Evolutionary conservation across 805 yeast species (phyloP).

Genomic region (Hemisphaericaspora nanyangensis): DNA sequence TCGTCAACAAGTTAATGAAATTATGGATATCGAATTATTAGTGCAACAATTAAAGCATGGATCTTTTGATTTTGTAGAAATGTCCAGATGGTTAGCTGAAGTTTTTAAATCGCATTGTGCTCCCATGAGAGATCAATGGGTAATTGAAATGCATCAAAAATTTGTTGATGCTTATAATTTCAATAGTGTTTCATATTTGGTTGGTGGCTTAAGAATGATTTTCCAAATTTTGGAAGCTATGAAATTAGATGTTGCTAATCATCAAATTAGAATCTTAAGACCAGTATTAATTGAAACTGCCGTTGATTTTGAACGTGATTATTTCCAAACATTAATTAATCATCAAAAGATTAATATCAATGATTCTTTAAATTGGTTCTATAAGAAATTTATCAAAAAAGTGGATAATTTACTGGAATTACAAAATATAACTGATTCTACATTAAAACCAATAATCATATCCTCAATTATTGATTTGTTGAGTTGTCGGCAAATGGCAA

Average conservation of each 20-base stretch:
- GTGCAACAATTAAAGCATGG: slow-evolving; percentile 71
- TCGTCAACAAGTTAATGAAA: slow-evolving; percentile 58
- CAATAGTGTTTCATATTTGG: slow-evolving; percentile 47
- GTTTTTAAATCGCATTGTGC: slow-evolving; percentile 89
- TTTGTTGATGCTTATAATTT: slow-evolving; percentile 50
- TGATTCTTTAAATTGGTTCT: slow-evolving; percentile 67
- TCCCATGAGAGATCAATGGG: slow-evolving; percentile 92
- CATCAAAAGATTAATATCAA: slow-evolving; percentile 58
- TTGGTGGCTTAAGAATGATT: slow-evolving; percentile 72
- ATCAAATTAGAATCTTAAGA: slow-evolving; percentile 80
- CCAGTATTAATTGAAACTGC: slow-evolving; percentile 85
- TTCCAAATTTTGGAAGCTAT: slow-evolving; percentile 87
- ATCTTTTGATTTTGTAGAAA: slow-evolving; percentile 66
- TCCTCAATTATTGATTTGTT: slow-evolving; percentile 59
- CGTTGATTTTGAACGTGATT: slow-evolving; percentile 83
- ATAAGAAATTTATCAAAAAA: slow-evolving; percentile 28
- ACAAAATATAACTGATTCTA: slow-evolving; percentile 6
- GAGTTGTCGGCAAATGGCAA: slow-evolving; percentile 75
- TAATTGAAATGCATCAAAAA: slow-evolving; percentile 68
- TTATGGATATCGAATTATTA: slow-evolving; percentile 71
- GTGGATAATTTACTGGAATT: background rate
- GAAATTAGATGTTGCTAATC: slow-evolving; percentile 94
- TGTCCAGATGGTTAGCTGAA: slow-evolving; percentile 70
- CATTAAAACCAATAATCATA: slow-evolving; percentile 39
- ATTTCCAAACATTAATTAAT: slow-evolving; percentile 52